Evolutionary conservation across 2,329 filamentous ascomycete species (phyloP), one percentile per base, ranked within the genome.

Genomic region (Ophiocordyceps unilateralis): DNA sequence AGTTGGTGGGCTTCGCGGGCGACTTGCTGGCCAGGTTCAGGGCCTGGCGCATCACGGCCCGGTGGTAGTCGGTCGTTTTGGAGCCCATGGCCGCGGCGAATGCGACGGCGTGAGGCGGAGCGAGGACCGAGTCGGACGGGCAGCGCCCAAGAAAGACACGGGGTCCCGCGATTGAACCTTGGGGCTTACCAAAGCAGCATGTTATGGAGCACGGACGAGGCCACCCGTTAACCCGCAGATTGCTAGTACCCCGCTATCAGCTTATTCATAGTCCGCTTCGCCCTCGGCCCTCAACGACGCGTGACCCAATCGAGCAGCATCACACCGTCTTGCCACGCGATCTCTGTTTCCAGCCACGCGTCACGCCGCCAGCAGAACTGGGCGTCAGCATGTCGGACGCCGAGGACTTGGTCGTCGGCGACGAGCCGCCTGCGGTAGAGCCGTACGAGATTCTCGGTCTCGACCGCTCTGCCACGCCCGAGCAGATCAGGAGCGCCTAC

Each of bases 401-500:
- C 19, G 71, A 80, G 41, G 74, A 81, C 32, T 54, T 69, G 21
- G 49, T 69, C 20, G 49, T 66, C 21, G 66, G 72, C 22, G 69
- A 67, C 44, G 71, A 76, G 32, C 79, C 76, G 1, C 82, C 83
- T 0, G 55, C 55, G 17, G 76, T 82, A 38, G 68, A 83, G 51
- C 89, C 91, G 0, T 98, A 98, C 56, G 74, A 79, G 52, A 75
- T 89, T 43, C 76, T 98, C 9, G 74, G 69, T 20, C 60, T 98
- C 36, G 70, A 79, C 32, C 75, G 76, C 47, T 67, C 74, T 42
- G 87, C 87, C 14, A 83, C 82, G 0, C 65, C 77, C 36, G 78
- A 86, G 48, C 76, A 94, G 54, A 74, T 98, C 64, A 95, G 93
- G 59, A 78, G 76, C 17, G 86, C 89, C 17, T 98, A 98, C 66